phyloP scores from a whole-genome alignment of 805 yeast genomes.

The Ogataea paradorogensis region DNA sequence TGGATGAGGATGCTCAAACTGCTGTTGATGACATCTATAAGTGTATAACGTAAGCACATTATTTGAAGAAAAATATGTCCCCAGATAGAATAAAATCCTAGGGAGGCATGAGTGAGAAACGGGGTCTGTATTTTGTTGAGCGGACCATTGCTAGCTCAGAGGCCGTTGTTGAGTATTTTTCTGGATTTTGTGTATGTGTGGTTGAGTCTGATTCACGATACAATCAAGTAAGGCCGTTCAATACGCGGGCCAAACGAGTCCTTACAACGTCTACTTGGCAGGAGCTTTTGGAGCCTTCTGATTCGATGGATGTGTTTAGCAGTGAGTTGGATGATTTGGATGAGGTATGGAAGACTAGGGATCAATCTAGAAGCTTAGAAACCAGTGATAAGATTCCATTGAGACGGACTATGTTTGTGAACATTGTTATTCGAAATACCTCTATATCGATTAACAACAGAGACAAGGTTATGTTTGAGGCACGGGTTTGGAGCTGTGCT shows the following conservation, averaged over 20 bases:
- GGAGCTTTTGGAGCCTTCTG: conserved; percentile 25
- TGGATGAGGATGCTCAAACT: conserved; percentile 42
- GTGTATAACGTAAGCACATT: conserved; percentile 4
- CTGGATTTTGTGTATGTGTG: conserved; percentile 22
- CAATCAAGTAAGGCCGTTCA: background rate
- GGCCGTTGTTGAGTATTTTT: conserved; percentile 19
- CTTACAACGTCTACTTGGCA: conserved; percentile 24
- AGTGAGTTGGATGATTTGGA: conserved; percentile 25
- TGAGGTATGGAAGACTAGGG: conserved; percentile 6
- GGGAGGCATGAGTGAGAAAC: conserved; percentile 1
- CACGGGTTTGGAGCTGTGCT: conserved; percentile 23
- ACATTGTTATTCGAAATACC: conserved; percentile 21
- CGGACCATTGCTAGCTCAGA: conserved; percentile 27
- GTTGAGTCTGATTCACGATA: conserved; percentile 16
- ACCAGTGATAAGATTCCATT: background rate
- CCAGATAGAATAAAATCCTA: background rate
- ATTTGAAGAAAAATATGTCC: background rate
- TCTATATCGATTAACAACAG: conserved; percentile 25
- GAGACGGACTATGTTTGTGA: conserved; percentile 12
- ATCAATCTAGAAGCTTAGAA: background rate
- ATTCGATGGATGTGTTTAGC: conserved; percentile 23
- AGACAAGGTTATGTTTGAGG: conserved; percentile 19
- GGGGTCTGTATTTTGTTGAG: conserved; percentile 18
- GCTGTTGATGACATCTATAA: conserved; percentile 21
- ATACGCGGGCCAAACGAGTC: conserved; percentile 13